Evolutionary conservation across 345 rosid genomes (phyloP), one percentile per base, ranked within the genome.

Genomic region (Citrus hindsii): DNA sequence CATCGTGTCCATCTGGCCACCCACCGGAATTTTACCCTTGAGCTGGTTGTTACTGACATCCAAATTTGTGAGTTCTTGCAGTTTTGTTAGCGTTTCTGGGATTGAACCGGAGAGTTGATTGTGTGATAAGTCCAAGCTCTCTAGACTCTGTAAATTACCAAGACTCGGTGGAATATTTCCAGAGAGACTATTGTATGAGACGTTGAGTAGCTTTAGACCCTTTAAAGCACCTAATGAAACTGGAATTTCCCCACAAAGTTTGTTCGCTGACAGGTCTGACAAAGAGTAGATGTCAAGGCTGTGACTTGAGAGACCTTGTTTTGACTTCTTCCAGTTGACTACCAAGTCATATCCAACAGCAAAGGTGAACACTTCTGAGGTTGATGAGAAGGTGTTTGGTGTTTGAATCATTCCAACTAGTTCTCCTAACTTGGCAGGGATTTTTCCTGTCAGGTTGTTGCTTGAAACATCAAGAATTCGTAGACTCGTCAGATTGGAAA

Each of bases 101-200:
- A 85, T 69, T 18, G 72, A 25, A 27, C 86, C 85, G 1, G 80
- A 77, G 5, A 80, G 55, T 38, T 69, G 75, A 65, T 85, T 85
- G 80, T 82, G 85, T 46, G 88, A 85, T 76, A 82, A 75, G 71
- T 85, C 88, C 58, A 83, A 77, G 75, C 82, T 78, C 66, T 85
- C 86, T 28, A 83, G n/a, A 37, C 64, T 78, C 74, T 65, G 37
- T 48, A 83, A 46, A 71, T 68, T 64, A n/a, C 88, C 84, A 59
- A 78, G 76, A 66, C 75, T 80, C 60, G 30, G 30, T 24, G 88
- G 84, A 58, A 83, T 83, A 33, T 60, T 25, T 3, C 85, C 77
- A 5, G 80, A 65, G 62, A 85, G 70, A 6, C 64, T 76, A 70
- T 85, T 85, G 60, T 75, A 28, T 35, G 85, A 82, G 66, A 85